A percentile compares a stretch with the other conserved stretches of the same genome.
Conservation (phyloP, 1,284 basidiomycete species). For the Puccinia polysora region DNA sequence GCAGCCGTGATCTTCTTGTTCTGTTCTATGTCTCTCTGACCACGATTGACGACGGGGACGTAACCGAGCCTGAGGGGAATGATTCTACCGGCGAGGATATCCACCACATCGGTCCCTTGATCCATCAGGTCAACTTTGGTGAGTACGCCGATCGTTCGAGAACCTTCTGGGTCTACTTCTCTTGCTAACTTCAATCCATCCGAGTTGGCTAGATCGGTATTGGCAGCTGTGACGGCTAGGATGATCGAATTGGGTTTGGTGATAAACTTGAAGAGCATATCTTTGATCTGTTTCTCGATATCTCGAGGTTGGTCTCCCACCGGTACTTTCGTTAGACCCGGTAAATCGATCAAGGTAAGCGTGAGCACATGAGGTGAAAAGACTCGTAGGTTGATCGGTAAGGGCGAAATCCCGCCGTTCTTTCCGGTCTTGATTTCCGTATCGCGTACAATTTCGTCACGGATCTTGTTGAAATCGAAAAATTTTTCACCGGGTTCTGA, state of each 20-base stretch:
- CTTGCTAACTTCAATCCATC: slow-evolving; percentile 94
- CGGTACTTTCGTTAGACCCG: slow-evolving; percentile 86
- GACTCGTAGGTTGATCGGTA: slow-evolving; percentile 93
- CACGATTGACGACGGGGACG: slow-evolving; percentile 94
- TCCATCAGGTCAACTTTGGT: slow-evolving; percentile 99
- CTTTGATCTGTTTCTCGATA: slow-evolving; percentile 94
- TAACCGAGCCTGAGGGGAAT: slow-evolving; percentile 93
- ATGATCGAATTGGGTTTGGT: slow-evolving; percentile 76
- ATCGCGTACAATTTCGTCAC: slow-evolving; percentile 90
- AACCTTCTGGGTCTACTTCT: slow-evolving; percentile 91
- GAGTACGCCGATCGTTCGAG: slow-evolving; percentile 91
- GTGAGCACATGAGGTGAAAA: slow-evolving; percentile 95
- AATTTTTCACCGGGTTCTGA: slow-evolving; percentile 88
- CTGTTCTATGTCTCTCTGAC: slow-evolving; percentile 89
- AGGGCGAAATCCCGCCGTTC: slow-evolving; percentile 88
- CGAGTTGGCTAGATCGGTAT: slow-evolving; percentile 95
- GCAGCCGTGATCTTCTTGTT: slow-evolving; percentile 77
- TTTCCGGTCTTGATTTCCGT: slow-evolving; percentile 97
- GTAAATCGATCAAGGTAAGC: slow-evolving; percentile 91
- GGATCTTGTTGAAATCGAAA: slow-evolving; percentile 92
- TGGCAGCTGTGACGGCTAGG: slow-evolving; percentile 91
- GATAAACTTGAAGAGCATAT: slow-evolving; percentile 95
- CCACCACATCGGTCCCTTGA: slow-evolving; percentile 91
- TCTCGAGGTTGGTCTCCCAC: slow-evolving; percentile 96
- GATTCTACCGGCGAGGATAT: slow-evolving; percentile 90